Evolutionary conservation across 2,329 filamentous ascomycete species (phyloP), one percentile per base, ranked within the genome.

Genomic region (Talaromyces sp.): DNA sequence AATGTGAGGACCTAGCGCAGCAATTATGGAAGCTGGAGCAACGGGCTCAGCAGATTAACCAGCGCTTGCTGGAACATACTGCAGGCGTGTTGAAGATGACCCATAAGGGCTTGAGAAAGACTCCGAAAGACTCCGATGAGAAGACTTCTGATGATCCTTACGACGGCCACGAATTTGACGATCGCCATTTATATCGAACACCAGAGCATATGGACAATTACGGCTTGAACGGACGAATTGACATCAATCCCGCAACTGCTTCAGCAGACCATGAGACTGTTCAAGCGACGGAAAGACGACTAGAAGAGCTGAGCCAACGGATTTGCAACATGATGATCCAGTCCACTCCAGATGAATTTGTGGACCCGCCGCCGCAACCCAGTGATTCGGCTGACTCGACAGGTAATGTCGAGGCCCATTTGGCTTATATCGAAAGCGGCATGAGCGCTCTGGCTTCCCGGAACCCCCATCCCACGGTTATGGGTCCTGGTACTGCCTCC

Each of bases 11-110:
- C 54, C 77, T 97, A 51, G 86, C 91, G 3, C 80, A 86, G 36
- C 90, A 96, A 65, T 77, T 97, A 33, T 90, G 89, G 76, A 82
- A 83, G 54, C 77, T 96, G 51, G 90, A 97, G 72, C 89, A 89
- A 70, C 80, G 88, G 60, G 77, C 88, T 54, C 86, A 91, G 75
- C 82, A 88, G 53, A 83, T 90, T 8, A 89, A 95, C 65, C 84
- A 83, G 63, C 84, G 86, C 56, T 77, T 99, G 40, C 77, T 97
- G 46, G 86, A 93, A 70, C 94, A 99, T 70, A 97, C 93, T 0
- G 92, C 94, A 13, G 93, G 90, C 40, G 90, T 99, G 35, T 77
- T 99, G 49, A 91, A 96, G 68, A 83, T 96, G 71, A 95, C 92
- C 8, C 92, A 97, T 73, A 88, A 87, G 63, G 85, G 84, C 0